phyloP scores from a whole-genome alignment of 1,139 yeast genomes.

The Nakaseomyces glabratus region DNA sequence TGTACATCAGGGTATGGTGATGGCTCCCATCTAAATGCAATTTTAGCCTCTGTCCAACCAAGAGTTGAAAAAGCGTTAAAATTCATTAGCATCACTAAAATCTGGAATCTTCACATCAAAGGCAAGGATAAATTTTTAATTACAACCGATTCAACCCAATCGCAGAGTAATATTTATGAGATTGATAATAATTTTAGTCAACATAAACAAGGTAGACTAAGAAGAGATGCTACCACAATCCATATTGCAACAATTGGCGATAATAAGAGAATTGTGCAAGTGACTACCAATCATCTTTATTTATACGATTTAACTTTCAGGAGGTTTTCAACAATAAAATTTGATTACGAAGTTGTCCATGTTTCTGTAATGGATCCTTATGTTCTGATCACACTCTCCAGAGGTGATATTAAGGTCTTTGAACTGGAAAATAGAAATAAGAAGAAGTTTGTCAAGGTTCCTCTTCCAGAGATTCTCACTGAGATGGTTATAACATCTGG shows the following conservation, averaged over 20 bases:
- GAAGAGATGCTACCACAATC: conserved; percentile 55
- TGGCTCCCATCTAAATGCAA: conserved; percentile 49
- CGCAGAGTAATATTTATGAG: conserved; percentile 64
- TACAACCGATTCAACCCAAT: conserved; percentile 59
- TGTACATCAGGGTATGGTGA: conserved; percentile 60
- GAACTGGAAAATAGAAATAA: conserved; percentile 34
- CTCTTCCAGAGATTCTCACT: conserved; percentile 42
- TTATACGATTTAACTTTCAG: conserved; percentile 60
- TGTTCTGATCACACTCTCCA: conserved; percentile 46
- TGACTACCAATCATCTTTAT: conserved; percentile 57
- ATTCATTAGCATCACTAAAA: conserved; percentile 65
- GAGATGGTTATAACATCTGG: conserved; percentile 65
- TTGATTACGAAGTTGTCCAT: conserved; percentile 45
- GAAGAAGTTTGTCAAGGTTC: conserved; percentile 30
- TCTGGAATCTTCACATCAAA: conserved; percentile 52
- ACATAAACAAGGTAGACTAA: conserved; percentile 54
- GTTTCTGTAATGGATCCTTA: conserved; percentile 51
- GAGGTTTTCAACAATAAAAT: conserved; percentile 32
- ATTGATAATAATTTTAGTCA: conserved; percentile 57
- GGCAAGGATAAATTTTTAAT: conserved; percentile 49
- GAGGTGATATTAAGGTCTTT: conserved; percentile 48
- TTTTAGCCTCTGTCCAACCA: conserved; percentile 59
- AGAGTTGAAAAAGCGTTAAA: conserved; percentile 58
- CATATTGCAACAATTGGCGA: conserved; percentile 54
- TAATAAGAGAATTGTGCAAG: conserved; percentile 60